These are phyloP conservation scores for Earliella scabrosa DNA, from an alignment of 1,284 basidiomycete species.

Conservation along the genomic window DNA sequence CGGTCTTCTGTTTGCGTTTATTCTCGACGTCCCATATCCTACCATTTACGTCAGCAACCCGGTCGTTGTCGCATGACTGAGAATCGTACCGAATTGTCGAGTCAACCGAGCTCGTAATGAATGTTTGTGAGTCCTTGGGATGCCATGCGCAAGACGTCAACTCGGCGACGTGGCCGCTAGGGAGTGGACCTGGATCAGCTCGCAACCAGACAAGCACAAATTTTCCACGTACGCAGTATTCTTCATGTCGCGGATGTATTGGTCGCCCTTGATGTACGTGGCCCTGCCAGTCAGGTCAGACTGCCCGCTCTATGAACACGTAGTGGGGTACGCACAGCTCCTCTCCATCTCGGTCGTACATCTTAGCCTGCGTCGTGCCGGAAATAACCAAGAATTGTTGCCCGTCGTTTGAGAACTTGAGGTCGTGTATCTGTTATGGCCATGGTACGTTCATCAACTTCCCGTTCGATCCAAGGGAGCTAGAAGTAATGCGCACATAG, in stretches of 20 bases:
- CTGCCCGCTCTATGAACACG: constrained; percentile 37
- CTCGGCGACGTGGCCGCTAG: constrained; percentile 93
- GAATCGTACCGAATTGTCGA: constrained; percentile 83
- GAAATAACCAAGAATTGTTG: constrained; percentile 86
- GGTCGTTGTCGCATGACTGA: background rate
- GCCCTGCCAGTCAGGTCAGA: constrained; percentile 66
- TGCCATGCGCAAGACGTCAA: constrained; percentile 92
- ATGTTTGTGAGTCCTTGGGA: constrained; percentile 80
- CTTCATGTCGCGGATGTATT: constrained; percentile 98
- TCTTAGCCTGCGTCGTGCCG: constrained; percentile 85
- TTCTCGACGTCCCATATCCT: constrained; percentile 95
- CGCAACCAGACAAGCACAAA: constrained; percentile 15
- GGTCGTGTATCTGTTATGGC: constrained; percentile 75
- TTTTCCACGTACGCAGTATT: constrained; percentile 77
- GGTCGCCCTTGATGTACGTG: constrained; percentile 93
- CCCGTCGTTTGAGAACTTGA: constrained; percentile 88
- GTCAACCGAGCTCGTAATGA: constrained; percentile 94
- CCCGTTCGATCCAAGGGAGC: constrained; percentile 8
- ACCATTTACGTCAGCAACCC: constrained; percentile 7
- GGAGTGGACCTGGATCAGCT: constrained; percentile 5
- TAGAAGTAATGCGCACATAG: constrained; percentile 63
- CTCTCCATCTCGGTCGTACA: constrained; percentile 91
- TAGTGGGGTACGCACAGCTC: constrained; percentile 68
- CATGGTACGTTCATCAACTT: constrained; percentile 14
- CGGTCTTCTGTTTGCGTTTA: constrained; percentile 88